Base-by-base conservation (phyloP, 768 basidiomycete species). In the Lyophyllum atratum region DNA sequence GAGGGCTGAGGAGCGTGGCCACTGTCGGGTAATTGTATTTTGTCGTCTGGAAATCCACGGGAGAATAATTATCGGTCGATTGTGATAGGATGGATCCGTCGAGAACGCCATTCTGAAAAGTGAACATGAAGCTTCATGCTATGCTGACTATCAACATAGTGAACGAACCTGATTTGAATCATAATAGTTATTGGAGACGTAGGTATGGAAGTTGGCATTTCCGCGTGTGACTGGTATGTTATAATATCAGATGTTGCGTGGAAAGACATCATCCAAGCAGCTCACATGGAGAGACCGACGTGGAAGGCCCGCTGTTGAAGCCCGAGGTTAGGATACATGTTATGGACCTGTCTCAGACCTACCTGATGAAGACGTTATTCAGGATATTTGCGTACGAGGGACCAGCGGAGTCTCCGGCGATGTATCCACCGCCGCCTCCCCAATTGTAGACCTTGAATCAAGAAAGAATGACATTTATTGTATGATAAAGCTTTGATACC, bases 201-300 rank as follows among this genome's bases (percentile, higher is more conserved):
- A 73, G 4, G 72, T 69, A 48, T 72, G 72, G 67, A 73, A 73
- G 54, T 73, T 72, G 3, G 68, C 65, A 60, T 73, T 73, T 60
- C 72, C 72, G 59, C 72, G 72, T 1, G 72, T 72, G 44, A 73
- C 70, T 71, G 22, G 15, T 21, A 24, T 10, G 34, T 1, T 52
- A 22, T 33, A 21, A 21, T 12, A 22, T 49, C 17, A 48, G 54
- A 54, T 21, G 29, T 44, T 25, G 25, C 11, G 14, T 19, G 33
- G 17, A 11, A 26, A 25, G 34, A 45, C 48, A 25, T 44, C 22
- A 37, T 31, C 21, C n/a, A 11, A n/a, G 15, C 14, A 28, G 22
- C 62, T 42, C 59, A 68, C 68, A 72, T 1, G 72, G 68, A 43
- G 64, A 60, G 24, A 64, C 56, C 5, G 66, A 61, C 6, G 72